Base-by-base conservation (phyloP, 441 rosid species). In the Eruca vesicaria region DNA sequence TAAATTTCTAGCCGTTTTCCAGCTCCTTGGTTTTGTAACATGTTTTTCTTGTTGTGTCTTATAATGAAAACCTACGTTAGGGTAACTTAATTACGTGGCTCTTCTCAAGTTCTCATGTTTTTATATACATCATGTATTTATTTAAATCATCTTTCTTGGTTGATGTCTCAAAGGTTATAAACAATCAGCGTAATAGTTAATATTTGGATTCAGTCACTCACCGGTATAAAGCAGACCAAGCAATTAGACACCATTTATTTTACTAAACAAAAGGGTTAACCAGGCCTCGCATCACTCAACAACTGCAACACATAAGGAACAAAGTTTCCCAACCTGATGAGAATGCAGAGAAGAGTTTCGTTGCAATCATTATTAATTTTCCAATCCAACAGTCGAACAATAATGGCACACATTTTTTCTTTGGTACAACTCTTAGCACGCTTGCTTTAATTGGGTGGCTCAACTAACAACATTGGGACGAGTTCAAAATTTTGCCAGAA, bases 381-480 rank as follows among this genome's bases (percentile, higher is more conserved):
- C 0, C 43, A 31, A 32, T 45, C 78, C 61, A 74, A 61, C 28
- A 66, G 50, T 66, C 60, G 28, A 38, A 21, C 66, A 55, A 57
- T 63, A 32, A 45, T 77, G 63, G 38, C 63, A 52, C 43, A 32
- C 61, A 69, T 2, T 5, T 21, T 57, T 15, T 21, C 11, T 33
- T 63, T 31, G 43, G 48, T 19, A 69, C 68, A 28, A 41, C 64
- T 23, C 7, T 56, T 58, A 57, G 48, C 53, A 77, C 35, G 72
- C 43, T 59, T 59, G 28, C 76, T 77, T 77, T 58, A 58, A 23
- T 9, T 71, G 76, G 59, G 71, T 77, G 67, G 72, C 72, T 58
- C 63, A 59, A 10, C 26, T 16, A 26, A 45, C 3, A 45, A n/a
- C n/a, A 6, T 45, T 41, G 52, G 65, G 60, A 63, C 20, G 20